Conservation (phyloP, 225 moss, liverwort and hornwort genomes). For the Pseudoscleropodium purum region DNA sequence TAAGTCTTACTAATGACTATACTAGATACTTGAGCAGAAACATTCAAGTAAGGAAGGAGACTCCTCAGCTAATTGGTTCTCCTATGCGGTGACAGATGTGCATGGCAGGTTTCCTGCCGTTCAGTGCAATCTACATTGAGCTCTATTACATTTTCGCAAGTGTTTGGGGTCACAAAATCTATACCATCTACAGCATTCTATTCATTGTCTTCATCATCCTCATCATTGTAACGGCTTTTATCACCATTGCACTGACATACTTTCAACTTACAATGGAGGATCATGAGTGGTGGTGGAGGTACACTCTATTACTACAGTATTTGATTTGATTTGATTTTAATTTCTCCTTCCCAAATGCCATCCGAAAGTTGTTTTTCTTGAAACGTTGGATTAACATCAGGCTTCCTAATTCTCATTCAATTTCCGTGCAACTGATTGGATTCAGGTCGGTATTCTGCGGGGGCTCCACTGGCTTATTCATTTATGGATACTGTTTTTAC, state of each 20-base stretch:
- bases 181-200: conserved; percentile 92
- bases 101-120: conserved; percentile 95
- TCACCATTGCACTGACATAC: conserved; percentile 88
- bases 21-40: neutral
- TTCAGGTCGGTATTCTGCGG: conserved; percentile 92
- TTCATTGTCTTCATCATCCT: conserved; percentile 96
- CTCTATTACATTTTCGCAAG: conserved; percentile 93
- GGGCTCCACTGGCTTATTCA: conserved; percentile 81
- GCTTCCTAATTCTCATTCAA: neutral
- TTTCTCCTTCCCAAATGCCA: neutral
- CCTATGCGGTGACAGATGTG: conserved; percentile 53
- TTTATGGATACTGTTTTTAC: conserved; percentile 86
- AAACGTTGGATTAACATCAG: neutral
- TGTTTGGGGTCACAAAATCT: conserved; percentile 95
- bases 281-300: conserved; percentile 99
- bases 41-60: neutral
- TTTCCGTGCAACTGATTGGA: neutral
- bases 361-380: neutral
- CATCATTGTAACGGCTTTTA: conserved; percentile 81
- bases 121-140: conserved; percentile 97
- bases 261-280: conserved; percentile 94
- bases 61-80: neutral
- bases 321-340: neutral
- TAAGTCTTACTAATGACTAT: neutral
- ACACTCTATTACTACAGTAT: neutral